Evolutionary conservation across 176 grass and related monocot genomes (phyloP).

Genomic region (Phoenix roebelenii): DNA sequence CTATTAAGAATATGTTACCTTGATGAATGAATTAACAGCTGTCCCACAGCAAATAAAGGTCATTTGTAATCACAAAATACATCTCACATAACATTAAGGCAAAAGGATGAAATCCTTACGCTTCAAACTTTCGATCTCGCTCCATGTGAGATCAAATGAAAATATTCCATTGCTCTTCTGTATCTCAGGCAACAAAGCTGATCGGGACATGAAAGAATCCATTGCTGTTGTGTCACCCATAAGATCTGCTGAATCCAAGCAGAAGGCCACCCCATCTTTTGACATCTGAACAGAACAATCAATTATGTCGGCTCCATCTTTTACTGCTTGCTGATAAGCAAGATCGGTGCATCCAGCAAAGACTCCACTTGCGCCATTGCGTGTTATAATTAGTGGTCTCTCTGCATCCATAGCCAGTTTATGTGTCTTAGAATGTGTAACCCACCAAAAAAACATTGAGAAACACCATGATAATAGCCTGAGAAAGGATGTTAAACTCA

Average conservation of each 20-base stretch:
- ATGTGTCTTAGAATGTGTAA: too few relatives aligned
- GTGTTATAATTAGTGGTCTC: slow-evolving; percentile 51
- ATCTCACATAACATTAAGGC: neutral
- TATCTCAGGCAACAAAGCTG: slow-evolving; percentile 39
- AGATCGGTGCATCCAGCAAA: slow-evolving; percentile 55
- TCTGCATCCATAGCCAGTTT: slow-evolving; percentile 4
- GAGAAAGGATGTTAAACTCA: neutral
- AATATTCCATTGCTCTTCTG: slow-evolving; percentile 64
- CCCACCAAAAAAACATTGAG: too few relatives aligned
- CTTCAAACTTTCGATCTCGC: slow-evolving; percentile 69
- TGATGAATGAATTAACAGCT: too few relatives aligned
- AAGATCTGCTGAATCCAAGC: slow-evolving; percentile 59
- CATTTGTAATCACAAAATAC: too few relatives aligned
- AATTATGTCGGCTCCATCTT: slow-evolving; percentile 54
- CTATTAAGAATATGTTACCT: too few relatives aligned
- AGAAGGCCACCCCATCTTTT: slow-evolving; percentile 68
- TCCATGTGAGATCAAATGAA: slow-evolving; percentile 85
- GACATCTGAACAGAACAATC: slow-evolving; percentile 88
- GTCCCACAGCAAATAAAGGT: too few relatives aligned
- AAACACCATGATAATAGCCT: too few relatives aligned
- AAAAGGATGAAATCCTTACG: slow-evolving; percentile 26
- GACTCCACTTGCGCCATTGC: slow-evolving; percentile 54
- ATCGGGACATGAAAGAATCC: slow-evolving; percentile 39
- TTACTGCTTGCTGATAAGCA: slow-evolving; percentile 48
- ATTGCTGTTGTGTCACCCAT: slow-evolving; percentile 38